Base-by-base conservation (phyloP, 2,329 filamentous ascomycete species). In the Fusarium drepaniforme region DNA sequence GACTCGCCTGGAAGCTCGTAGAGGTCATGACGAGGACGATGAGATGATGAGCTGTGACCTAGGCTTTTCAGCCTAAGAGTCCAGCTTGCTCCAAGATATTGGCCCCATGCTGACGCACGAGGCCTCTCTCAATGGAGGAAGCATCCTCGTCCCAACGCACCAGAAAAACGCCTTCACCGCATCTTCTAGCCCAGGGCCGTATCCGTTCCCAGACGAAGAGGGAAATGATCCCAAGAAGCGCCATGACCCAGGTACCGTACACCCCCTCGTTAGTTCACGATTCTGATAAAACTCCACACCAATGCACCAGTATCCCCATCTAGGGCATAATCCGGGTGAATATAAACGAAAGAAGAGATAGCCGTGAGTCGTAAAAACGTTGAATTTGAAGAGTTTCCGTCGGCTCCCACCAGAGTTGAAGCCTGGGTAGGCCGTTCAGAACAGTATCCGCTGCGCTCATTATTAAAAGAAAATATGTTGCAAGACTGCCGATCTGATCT, bases 401-500 rank as follows among this genome's bases (percentile, higher is more conserved):
- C 25, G 21, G 21, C 37, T 57, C 38, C 37, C 62, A 46, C 11
- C 13, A 21, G 16, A 21, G 51, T 46, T 21, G 21, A 37, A 46
- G 46, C 18, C 33, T 46, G 33, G 25, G 21, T 23, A 46, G 28
- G 49, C 51, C 38, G 18, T 40, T 30, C 51, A 59, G 28, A 56
- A 58, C 21, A 18, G 25, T 25, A 13, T 30, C 21, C 30, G 44
- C 38, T 59, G 38, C 38, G 63, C 51, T 46, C 51, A 49, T 59
- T 21, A 65, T 65, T 58, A 57, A 35, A 58, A 37, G 21, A 18
- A 42, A 46, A 46, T 64, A 51, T 56, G 21, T 40, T 67, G 37
- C 46, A 75, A 62, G 21, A 42, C 60, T 23, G 53, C 38, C 44
- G 51, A 46, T 33, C 16, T 51, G 64, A 61, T 63, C 28, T 30